Conservation (phyloP, 164 flowering plant species). For the Piper longum region DNA sequence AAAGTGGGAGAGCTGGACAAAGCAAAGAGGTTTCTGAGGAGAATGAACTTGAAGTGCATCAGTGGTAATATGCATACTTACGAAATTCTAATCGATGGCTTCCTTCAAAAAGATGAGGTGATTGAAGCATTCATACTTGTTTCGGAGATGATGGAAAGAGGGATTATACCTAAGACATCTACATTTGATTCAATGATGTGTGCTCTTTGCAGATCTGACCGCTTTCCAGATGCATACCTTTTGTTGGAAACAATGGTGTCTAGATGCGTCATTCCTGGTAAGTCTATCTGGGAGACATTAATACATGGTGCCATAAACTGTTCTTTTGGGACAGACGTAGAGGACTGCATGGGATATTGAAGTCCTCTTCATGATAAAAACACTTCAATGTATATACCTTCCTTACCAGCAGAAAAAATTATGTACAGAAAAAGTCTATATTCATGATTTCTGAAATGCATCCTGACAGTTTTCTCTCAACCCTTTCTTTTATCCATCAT, state of each 20-base stretch:
- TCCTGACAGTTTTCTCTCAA: too few species aligned
- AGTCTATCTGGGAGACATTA: constrained; percentile 37
- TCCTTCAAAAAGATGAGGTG: constrained; percentile 27
- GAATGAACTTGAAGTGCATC: constrained; percentile 42
- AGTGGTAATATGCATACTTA: constrained; percentile 24
- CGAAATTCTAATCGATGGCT: constrained; percentile 35
- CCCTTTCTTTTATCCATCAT: too few species aligned
- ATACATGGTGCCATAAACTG: background rate
- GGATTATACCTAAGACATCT: constrained; percentile 14
- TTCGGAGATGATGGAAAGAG: constrained; percentile 29
- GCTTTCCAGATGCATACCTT: constrained; percentile 22
- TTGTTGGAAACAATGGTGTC: constrained; percentile 21
- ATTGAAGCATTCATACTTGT: constrained; percentile 31
- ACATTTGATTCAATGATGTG: constrained; percentile 30
- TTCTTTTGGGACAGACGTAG: background rate
- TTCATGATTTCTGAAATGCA: too few species aligned
- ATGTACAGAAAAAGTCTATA: too few species aligned
- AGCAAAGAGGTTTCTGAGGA: constrained; percentile 23
- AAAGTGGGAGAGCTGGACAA: constrained; percentile 26
- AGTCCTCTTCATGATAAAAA: too few species aligned
- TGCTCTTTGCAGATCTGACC: constrained; percentile 24
- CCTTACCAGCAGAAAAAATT: too few species aligned
- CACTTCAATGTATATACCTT: too few species aligned
- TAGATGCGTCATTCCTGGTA: constrained; percentile 25
- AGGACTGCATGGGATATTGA: background rate